Base-by-base conservation (phyloP, 2,329 filamentous ascomycete genomes). In the Alternaria tenuissima region DNA sequence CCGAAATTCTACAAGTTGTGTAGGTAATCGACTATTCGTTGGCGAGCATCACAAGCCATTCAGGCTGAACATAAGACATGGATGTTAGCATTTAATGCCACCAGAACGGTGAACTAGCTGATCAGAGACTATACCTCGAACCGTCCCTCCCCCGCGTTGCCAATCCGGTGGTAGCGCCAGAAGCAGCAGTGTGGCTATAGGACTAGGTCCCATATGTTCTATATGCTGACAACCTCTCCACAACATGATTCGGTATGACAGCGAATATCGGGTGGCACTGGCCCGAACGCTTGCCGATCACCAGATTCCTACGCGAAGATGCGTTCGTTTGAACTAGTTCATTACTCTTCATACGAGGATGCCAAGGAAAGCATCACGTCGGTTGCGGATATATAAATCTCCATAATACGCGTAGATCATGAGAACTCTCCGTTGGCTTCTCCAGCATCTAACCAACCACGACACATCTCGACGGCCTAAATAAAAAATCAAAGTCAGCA, bases 401-500 rank as follows among this genome's bases (percentile, higher is more conserved):
- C 52, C 59, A 70, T 60, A 73, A 67, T 63, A 64, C 46, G 58
- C 65, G 67, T 61, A 64, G 54, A 68, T 64, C 57, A 68, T 44
- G 68, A 67, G 48, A 71, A 71, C 48, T 76, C 75, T 56, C 74
- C 74, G 61, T 77, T 76, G 39, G 72, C 58, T 56, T 79, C 79
- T 41, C 80, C 78, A 22, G 78, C 73, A n/a, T 81, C 80, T 52
- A 86, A 74, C 91, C 91, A 94, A 34, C 91, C 91, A 72, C 84
- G 87, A 70, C 88, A 90, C 90, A 93, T 94, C 75, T 91, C 82
- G 38, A 94, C 91, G 1, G 91, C 91, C 62, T 65, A 46, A 53
- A 48, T 28, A 22, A 51, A 14, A 3, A 20, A 36, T 16, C 39
- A 12, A 52, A 49, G 51, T 65, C 47, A 63, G 59, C 57, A 55